phyloP scores from a whole-genome alignment of 768 basidiomycete species.

The Rickenella mellea region DNA sequence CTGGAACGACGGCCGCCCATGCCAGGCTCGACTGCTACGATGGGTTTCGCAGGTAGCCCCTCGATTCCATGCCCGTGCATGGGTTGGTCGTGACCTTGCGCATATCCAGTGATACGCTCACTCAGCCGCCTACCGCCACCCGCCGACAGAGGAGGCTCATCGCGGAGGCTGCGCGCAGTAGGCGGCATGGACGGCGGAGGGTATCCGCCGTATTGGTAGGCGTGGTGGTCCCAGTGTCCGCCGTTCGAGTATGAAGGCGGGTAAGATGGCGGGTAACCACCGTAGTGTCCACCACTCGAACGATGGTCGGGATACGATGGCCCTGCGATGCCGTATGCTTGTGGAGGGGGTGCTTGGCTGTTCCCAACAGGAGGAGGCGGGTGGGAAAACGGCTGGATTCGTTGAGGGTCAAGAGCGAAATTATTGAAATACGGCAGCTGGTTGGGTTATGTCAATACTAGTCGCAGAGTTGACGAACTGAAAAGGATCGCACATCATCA shows the following conservation, averaged over 20 bases:
- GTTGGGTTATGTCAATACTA: conserved; percentile 12
- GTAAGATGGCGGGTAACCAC: conserved; percentile 29
- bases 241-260: conserved; percentile 14
- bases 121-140: conserved; percentile 44
- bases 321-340: conserved; percentile 75
- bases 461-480: conserved; percentile 1
- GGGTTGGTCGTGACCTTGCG: conserved; percentile 34
- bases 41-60: conserved; percentile 76
- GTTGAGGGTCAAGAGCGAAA: conserved; percentile 93
- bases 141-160: conserved; percentile 36
- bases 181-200: conserved; percentile 24
- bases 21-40: conserved; percentile 36
- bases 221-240: conserved; percentile 38
- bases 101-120: conserved; percentile 75
- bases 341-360: conserved; percentile 66
- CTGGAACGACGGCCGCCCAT: conserved; percentile 32
- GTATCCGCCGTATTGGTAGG: conserved; percentile 29
- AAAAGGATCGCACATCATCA: conserved; percentile 57
- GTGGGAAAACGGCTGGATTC: conserved; percentile 77
- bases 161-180: conserved; percentile 26
- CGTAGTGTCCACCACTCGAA: conserved; percentile 28
- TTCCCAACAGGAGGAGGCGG: conserved; percentile 62
- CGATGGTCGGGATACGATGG: conserved; percentile 22
- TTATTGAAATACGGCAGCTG: conserved; percentile 90
- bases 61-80: conserved; percentile 47